phyloP scores from a whole-genome alignment of 2,329 filamentous ascomycete species.

The Beauveria medogensis region DNA sequence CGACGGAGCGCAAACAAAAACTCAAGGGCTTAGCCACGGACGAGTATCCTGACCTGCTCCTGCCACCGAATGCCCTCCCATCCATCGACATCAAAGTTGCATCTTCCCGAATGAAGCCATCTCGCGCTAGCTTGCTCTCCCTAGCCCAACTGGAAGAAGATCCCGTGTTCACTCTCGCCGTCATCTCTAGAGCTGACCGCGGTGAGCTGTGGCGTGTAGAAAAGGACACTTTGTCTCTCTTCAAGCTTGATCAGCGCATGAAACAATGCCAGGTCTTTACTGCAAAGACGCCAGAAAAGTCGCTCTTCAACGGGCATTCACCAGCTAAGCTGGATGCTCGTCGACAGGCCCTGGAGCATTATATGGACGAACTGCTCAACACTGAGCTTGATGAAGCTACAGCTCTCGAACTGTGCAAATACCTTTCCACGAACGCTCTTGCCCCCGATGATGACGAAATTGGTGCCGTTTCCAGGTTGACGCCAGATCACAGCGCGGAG shows the following conservation, averaged over 20 bases:
- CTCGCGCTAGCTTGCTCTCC: conserved; percentile 73
- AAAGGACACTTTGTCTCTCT: conserved; percentile 76
- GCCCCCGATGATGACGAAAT: conserved; percentile 54
- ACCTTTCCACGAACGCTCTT: conserved; percentile 64
- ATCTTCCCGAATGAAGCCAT: conserved; percentile 91
- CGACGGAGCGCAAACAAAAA: conserved; percentile 43
- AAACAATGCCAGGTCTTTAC: conserved; percentile 66
- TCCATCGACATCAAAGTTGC: conserved; percentile 81
- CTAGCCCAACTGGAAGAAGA: conserved; percentile 80
- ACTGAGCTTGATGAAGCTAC: conserved; percentile 70
- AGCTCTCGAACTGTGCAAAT: conserved; percentile 76
- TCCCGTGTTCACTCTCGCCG: conserved; percentile 83
- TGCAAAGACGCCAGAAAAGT: conserved; percentile 72
- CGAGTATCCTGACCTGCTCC: conserved; percentile 75
- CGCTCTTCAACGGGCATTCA: conserved; percentile 83
- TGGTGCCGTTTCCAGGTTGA: conserved; percentile 18
- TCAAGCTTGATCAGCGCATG: conserved; percentile 73
- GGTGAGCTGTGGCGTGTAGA: conserved; percentile 89
- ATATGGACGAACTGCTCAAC: conserved; percentile 79
- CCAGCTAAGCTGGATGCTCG: conserved; percentile 89
- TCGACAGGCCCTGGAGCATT: conserved; percentile 69
- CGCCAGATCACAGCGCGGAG: conserved; percentile 23
- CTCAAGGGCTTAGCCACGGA: conserved; percentile 75
- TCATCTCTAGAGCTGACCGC: conserved; percentile 68
- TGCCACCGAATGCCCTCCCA: conserved; percentile 81